phyloP scores from a whole-genome alignment of 2,329 filamentous ascomycete species.

The Fusarium pininemorale region DNA sequence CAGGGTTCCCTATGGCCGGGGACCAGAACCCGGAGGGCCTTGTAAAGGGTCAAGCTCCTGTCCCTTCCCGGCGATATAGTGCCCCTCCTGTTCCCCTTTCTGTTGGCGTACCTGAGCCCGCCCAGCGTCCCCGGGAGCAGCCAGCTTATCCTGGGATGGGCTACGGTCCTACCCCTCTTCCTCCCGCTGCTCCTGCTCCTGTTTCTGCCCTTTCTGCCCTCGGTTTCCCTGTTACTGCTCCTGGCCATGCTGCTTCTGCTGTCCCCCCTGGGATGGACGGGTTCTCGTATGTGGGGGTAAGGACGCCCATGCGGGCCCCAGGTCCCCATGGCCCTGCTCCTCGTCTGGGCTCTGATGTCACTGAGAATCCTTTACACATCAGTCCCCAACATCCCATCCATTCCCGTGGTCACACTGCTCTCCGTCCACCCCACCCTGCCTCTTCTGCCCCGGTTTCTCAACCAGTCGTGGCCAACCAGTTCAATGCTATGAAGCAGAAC shows the following conservation, averaged over 20 bases:
- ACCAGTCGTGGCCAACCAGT: not conserved
- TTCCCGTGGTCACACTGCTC: not conserved
- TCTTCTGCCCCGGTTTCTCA: not conserved
- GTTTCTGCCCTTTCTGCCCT: not conserved
- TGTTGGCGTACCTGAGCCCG: not conserved
- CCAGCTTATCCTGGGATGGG: accelerated
- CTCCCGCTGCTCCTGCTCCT: not conserved
- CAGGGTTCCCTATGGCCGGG: too few species aligned
- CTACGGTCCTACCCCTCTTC: accelerated
- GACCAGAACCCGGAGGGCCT: not conserved
- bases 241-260: not conserved
- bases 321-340: not conserved
- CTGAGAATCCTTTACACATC: not conserved
- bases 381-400: not conserved
- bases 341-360: not conserved
- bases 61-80: not conserved
- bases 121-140: too few species aligned
- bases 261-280: not conserved
- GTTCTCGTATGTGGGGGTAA: not conserved
- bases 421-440: not conserved
- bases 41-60: too few species aligned
- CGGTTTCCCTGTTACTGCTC: not conserved
- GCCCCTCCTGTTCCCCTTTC: not conserved
- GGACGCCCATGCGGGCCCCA: not conserved
- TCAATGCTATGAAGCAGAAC: not conserved